Conservation (phyloP, 192 early-diverging fungal genomes). For the Umbelopsis sp. region DNA sequence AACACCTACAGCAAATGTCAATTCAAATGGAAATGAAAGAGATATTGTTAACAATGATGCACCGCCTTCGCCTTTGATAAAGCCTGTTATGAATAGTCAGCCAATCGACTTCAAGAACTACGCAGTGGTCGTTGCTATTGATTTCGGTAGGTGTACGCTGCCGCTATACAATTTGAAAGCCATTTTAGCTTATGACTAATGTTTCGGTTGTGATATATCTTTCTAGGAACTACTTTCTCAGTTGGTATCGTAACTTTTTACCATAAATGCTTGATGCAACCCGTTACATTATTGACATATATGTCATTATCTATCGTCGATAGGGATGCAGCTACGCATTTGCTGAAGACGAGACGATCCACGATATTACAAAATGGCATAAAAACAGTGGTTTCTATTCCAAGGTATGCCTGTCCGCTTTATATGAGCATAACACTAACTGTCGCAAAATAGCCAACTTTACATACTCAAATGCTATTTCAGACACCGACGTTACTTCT, state of each 20-base stretch:
- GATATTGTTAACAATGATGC: not conserved
- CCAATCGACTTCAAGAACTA: slow-evolving; percentile 24
- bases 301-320: not conserved
- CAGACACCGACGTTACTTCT: slow-evolving; percentile 40
- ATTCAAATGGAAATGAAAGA: not conserved
- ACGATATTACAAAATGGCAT: slow-evolving; percentile 49
- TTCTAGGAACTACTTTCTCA: slow-evolving; percentile 4
- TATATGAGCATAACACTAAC: not conserved
- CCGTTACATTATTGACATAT: slow-evolving; percentile 1
- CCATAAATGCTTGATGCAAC: not conserved
- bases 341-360: slow-evolving; percentile 32
- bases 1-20: not conserved
- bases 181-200: not conserved
- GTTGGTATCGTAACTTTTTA: not conserved
- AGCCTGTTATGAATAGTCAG: not conserved
- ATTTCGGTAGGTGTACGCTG: slow-evolving; percentile 38
- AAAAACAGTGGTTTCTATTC: slow-evolving; percentile 26
- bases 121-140: slow-evolving; percentile 45
- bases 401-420: slow-evolving; percentile 4
- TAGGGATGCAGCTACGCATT: slow-evolving; percentile 38
- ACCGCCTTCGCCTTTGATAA: not conserved
- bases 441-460: not conserved
- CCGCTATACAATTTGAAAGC: not conserved
- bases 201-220: not conserved
- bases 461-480: not conserved